Evolutionary conservation across 331 rosid genomes (phyloP).

Genomic region (Quercus tomentella): DNA sequence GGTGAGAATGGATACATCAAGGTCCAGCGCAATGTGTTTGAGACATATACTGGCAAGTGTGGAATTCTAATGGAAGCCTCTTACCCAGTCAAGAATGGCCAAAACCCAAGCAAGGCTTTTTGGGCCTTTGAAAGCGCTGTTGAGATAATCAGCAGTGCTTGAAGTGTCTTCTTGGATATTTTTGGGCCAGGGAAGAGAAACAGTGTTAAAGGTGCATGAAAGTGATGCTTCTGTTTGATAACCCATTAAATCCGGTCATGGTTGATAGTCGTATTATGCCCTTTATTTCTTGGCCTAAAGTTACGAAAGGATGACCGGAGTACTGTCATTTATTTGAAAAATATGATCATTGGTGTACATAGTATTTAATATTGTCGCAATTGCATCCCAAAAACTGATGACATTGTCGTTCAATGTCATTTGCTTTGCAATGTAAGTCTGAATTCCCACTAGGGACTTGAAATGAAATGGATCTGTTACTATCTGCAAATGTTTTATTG

Average conservation of each 20-base stretch:
- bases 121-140: slow-evolving; percentile 1
- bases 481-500: neutral
- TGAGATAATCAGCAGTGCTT: slow-evolving; percentile 40
- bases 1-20: slow-evolving; percentile 92
- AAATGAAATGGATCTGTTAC: neutral
- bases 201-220: neutral
- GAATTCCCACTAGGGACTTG: neutral
- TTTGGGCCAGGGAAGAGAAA: slow-evolving; percentile 2
- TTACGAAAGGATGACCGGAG: neutral
- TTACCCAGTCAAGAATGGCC: slow-evolving; percentile 63
- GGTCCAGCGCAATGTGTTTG: slow-evolving; percentile 51
- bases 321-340: neutral
- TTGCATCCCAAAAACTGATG: slow-evolving; percentile 15
- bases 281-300: neutral
- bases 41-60: slow-evolving; percentile 52
- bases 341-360: slow-evolving; percentile 19
- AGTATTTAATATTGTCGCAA: neutral
- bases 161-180: neutral
- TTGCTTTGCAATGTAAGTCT: slow-evolving; percentile 16
- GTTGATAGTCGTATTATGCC: neutral
- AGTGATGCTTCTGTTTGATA: slow-evolving; percentile 8
- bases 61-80: slow-evolving; percentile 77
- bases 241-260: neutral
- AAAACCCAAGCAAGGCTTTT: slow-evolving; percentile 19
- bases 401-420: slow-evolving; percentile 8